Percentiles rank a stretch among this genome's conserved stretches.
Conservation (phyloP, 2,329 filamentous ascomycete species). For the Lasiodiplodia hormozganensis region DNA sequence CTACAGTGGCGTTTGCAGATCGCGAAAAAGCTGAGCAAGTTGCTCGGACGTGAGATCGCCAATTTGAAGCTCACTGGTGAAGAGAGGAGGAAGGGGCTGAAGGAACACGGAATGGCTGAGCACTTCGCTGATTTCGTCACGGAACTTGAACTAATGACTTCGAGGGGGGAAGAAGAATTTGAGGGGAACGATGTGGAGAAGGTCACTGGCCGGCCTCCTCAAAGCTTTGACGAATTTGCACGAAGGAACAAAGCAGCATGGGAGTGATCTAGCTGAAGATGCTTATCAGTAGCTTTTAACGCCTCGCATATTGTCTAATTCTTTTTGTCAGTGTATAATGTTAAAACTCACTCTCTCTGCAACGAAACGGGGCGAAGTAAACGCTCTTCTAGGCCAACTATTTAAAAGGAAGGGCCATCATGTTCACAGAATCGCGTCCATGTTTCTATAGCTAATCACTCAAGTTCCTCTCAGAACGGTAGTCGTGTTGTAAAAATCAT, state of each 20-base stretch:
- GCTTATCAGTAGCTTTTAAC: no score
- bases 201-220: conserved; percentile 11
- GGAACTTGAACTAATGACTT: conserved; percentile 1
- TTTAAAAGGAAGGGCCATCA: no score
- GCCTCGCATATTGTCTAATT: no score
- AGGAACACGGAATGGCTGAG: background rate
- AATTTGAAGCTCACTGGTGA: conserved; percentile 19
- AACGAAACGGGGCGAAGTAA: no score
- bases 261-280: background rate
- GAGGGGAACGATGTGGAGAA: conserved; percentile 13
- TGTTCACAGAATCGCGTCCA: no score
- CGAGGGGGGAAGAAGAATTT: background rate
- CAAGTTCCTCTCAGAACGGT: no score
- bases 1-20: conserved; percentile 9
- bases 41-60: conserved; percentile 16
- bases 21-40: conserved; percentile 29
- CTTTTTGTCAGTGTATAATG: no score
- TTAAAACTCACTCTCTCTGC: no score
- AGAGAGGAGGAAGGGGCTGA: conserved; percentile 12
- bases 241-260: background rate
- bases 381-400: no score
- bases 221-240: conserved; percentile 11
- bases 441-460: no score
- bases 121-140: background rate
- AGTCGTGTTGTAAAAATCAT: no score